phyloP scores from a whole-genome alignment of 345 rosid genomes.

The Reutealis trisperma region DNA sequence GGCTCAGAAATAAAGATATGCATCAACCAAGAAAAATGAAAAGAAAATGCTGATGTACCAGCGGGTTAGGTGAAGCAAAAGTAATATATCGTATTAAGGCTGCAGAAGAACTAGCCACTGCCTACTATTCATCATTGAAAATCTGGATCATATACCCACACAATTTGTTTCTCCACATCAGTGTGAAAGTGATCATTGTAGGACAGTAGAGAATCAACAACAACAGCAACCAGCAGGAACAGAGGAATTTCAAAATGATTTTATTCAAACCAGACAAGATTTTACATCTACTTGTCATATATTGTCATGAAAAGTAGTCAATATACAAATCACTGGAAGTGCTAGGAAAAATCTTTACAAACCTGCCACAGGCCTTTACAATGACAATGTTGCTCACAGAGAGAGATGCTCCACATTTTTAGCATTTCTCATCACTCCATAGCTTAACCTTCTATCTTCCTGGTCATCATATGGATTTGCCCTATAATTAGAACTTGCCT shows the following conservation, averaged over 20 bases:
- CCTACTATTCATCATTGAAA: neutral
- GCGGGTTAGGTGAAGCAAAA: neutral
- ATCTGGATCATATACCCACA: neutral
- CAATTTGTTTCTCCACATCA: conserved; percentile 1
- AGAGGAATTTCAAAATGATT: conserved; percentile 1
- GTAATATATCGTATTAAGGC: neutral
- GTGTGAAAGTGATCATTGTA: neutral
- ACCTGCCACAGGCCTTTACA: conserved; percentile 16
- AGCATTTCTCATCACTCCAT: conserved; percentile 43
- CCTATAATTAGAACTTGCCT: conserved; percentile 73
- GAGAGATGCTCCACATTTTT: conserved; percentile 67
- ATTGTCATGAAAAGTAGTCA: neutral
- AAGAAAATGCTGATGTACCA: neutral
- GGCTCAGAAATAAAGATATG: neutral
- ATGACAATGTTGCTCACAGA: conserved; percentile 43
- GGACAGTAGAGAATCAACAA: neutral
- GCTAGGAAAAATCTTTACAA: conserved; percentile 14
- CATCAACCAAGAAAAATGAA: neutral
- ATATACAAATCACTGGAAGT: neutral
- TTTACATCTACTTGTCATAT: neutral
- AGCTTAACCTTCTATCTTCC: conserved; percentile 51
- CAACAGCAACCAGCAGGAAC: conserved; percentile 5
- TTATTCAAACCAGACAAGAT: conserved; percentile 7
- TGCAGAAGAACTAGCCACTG: neutral
- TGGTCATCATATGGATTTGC: conserved; percentile 59